A percentile compares a stretch with the other conserved stretches of the same genome.
Evolutionary conservation across 1,139 yeast genomes (phyloP).

Genomic region (Chernovozyma sophiae-reginae): DNA sequence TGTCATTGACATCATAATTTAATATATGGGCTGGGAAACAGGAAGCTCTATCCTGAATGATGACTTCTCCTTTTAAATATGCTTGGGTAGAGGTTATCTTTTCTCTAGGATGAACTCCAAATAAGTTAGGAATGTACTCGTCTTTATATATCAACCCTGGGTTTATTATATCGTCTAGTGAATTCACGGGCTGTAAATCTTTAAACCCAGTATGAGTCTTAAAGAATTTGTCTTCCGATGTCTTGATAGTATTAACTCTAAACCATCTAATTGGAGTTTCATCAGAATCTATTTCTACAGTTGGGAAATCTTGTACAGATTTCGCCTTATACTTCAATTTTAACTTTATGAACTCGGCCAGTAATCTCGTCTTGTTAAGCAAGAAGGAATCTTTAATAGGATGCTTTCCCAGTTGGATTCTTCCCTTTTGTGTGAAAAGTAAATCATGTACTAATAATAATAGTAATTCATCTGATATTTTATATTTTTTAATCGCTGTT

Average conservation of each 20-base stretch:
- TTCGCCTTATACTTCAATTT: conserved; percentile 64
- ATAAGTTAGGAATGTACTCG: conserved; percentile 65
- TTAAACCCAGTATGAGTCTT: conserved; percentile 36
- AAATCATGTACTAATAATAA: conserved; percentile 76
- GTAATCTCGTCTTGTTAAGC: conserved; percentile 71
- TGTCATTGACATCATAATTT: conserved; percentile 44
- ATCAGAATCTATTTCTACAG: conserved; percentile 38
- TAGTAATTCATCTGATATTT: conserved; percentile 46
- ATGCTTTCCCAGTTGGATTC: conserved; percentile 88
- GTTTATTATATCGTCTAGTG: conserved; percentile 39
- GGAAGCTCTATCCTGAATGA: conserved; percentile 94
- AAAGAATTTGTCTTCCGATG: conserved; percentile 35
- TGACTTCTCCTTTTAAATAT: conserved; percentile 70
- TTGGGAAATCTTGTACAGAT: conserved; percentile 30
- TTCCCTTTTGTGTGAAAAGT: conserved; percentile 66
- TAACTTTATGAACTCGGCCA: conserved; percentile 76
- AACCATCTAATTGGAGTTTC: conserved; percentile 90
- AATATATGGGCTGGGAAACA: conserved; percentile 92
- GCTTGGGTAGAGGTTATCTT: conserved; percentile 60
- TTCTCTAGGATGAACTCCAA: conserved; percentile 76
- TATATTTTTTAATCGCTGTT: conserved; percentile 24
- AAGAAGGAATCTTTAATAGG: conserved; percentile 80
- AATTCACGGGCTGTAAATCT: conserved; percentile 44
- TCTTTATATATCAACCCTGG: conserved; percentile 67
- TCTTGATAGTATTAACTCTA: conserved; percentile 61